Evolutionary conservation across 2,329 filamentous ascomycete genomes (phyloP), one percentile per base, ranked within the genome.

Genomic region (Lecanicillium sp.): DNA sequence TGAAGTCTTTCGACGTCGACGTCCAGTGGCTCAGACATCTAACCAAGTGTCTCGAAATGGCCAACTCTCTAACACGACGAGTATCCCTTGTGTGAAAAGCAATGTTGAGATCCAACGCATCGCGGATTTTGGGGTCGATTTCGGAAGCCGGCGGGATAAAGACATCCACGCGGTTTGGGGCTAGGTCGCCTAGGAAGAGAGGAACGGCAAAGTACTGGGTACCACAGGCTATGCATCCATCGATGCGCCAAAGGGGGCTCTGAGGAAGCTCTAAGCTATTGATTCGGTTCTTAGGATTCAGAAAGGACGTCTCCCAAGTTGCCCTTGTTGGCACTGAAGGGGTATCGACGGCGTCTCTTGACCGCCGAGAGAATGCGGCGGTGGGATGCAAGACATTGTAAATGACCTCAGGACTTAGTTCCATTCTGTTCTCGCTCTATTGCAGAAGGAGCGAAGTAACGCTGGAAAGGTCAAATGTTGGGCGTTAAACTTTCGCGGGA

Each of bases 201-300:
- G 77, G 75, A 4, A 76, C 51, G 19, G 65, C 68, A 50, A 72
- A 79, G 49, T 71, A 74, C 51, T 78, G 75, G 10, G 71, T 77
- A 4, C 74, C 76, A 39, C 74, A 62, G 14, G 66, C 70, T 17
- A 71, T 70, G 47, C 68, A 74, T 35, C 76, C 75, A 46, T 80
- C 75, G 34, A 81, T 69, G 25, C 71, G 66, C 75, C 76, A 81
- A 7, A 72, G 54, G 2, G 73, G 65, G 1, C 57, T 47, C 12
- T 48, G 36, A 3, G 65, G 64, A 7, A 60, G 54, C 3, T 62
- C 65, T 13, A 80, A 65, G 45, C 72, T 76, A 51, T 79, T 66
- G 50, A 79, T 71, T 42, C 75, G 66, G 49, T 78, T 79, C 52
- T 74, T 77, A 7, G 75, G 76, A 45, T 80, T 80, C 30, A 79